Percentiles rank a stretch among this genome's conserved stretches.
These are phyloP conservation scores for Fusarium falciforme DNA, from an alignment of 2,329 filamentous ascomycete genomes.

Conservation along the genomic window DNA sequence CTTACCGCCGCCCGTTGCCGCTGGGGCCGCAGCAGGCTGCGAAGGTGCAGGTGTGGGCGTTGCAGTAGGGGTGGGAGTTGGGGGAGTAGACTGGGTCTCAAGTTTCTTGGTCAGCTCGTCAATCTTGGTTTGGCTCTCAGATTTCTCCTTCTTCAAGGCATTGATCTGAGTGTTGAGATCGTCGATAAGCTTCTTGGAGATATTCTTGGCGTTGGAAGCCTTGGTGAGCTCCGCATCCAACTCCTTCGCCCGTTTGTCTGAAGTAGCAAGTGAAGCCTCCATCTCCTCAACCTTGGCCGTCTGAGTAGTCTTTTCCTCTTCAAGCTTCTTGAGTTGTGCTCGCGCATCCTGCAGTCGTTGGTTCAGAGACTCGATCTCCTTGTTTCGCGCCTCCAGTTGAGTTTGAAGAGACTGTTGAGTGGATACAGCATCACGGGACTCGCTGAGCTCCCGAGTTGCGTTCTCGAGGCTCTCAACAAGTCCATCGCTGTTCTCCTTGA, in stretches of 20 bases:
- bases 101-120: slow-evolving; percentile 59
- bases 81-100: slow-evolving; percentile 40
- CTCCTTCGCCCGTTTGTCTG: slow-evolving; percentile 50
- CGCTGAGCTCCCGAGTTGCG: slow-evolving; percentile 71
- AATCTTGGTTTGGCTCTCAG: slow-evolving; percentile 48
- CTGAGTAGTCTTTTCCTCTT: slow-evolving; percentile 50
- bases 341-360: slow-evolving; percentile 59
- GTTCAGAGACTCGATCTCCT: slow-evolving; percentile 62
- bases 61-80: slow-evolving; percentile 27
- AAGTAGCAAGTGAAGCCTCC: slow-evolving; percentile 49
- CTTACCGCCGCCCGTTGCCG: slow-evolving; percentile 47
- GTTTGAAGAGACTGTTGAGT: slow-evolving; percentile 60
- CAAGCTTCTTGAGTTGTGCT: slow-evolving; percentile 57
- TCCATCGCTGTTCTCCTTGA: slow-evolving; percentile 76
- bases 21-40: slow-evolving; percentile 40
- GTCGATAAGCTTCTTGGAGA: slow-evolving; percentile 57
- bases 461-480: slow-evolving; percentile 76
- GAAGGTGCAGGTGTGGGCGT: slow-evolving; percentile 40
- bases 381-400: slow-evolving; percentile 60
- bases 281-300: slow-evolving; percentile 51
- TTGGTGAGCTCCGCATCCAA: slow-evolving; percentile 57
- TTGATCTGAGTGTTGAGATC: slow-evolving; percentile 53
- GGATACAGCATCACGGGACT: slow-evolving; percentile 55
- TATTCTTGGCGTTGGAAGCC: slow-evolving; percentile 51
- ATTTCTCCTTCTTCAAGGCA: slow-evolving; percentile 48